Evolutionary conservation across 805 yeast genomes (phyloP).

Genomic region (Komagataella kurtzmanii): DNA sequence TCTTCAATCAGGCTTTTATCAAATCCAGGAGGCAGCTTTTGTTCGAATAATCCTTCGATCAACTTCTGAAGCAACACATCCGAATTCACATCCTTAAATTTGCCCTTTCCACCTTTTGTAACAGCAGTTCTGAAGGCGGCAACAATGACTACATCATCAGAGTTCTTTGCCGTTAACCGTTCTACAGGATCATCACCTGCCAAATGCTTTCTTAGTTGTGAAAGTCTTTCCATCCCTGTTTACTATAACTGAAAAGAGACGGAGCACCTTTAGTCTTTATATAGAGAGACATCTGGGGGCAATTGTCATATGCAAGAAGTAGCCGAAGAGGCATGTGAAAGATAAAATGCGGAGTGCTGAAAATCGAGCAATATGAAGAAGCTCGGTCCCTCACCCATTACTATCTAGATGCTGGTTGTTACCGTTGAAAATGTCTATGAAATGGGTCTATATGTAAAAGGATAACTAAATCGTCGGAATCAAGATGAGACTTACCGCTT

Average conservation of each 20-base stretch:
- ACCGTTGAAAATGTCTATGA: neutral
- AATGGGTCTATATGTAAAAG: neutral
- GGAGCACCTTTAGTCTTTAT: neutral
- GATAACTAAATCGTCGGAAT: neutral
- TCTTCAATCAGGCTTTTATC: conserved; percentile 56
- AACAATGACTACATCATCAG: conserved; percentile 85
- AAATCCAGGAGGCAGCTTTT: conserved; percentile 34
- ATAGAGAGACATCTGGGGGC: neutral
- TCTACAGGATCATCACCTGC: conserved; percentile 10
- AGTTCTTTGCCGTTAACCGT: conserved; percentile 37
- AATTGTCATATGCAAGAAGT: neutral
- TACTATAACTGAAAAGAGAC: neutral
- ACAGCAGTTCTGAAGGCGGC: conserved; percentile 86
- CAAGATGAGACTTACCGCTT: neutral
- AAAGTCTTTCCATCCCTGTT: conserved; percentile 20
- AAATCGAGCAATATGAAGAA: neutral
- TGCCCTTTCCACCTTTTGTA: conserved; percentile 79
- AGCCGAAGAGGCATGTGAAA: neutral
- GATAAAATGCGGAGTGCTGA: neutral
- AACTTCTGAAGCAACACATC: conserved; percentile 66
- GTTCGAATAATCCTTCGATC: conserved; percentile 45
- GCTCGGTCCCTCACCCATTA: neutral
- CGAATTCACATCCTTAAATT: conserved; percentile 68
- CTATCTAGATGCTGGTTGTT: neutral
- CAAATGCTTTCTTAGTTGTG: conserved; percentile 20